Base-by-base conservation (phyloP, 139 green algal genomes). In the Chlorella vulgaris region DNA sequence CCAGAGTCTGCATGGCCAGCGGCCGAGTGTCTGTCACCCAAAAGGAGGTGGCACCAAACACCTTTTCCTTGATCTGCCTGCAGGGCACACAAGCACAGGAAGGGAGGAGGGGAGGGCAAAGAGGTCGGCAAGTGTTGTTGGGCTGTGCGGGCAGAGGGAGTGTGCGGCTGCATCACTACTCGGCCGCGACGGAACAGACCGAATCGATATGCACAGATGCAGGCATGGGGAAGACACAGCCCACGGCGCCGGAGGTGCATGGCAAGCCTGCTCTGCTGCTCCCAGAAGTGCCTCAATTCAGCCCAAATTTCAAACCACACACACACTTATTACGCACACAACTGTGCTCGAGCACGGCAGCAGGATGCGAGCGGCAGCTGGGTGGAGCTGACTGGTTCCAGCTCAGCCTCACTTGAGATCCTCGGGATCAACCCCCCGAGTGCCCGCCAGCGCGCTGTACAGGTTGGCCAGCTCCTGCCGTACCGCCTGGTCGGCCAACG, bases 11-110 rank as follows among this genome's bases (percentile, higher is more conserved):
- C 47, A 84, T 79, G 24, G 84, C 81, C 53, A 79, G 53, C 35
- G 53, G 73, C 38, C 53, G 74, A 22, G 89, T 93, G 66, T 95
- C 93, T 2, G 93, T 98, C 7, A 98, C 90, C 90, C 91, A 98
- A 78, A 96, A 98, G 18, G 84, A 90, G 33, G 84, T 88, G 2
- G 89, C 88, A 13, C 91, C 90, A 90, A 98, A 98, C 38, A 92
- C 88, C 28, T 89, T 74, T 38, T 95, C 90, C 69, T 92, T 92
- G 38, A 96, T 83, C 36, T 81, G 61, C 75, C 90, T 90, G 35
- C 53, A n/a, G 53, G 47, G 47, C 47, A 24, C 47, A 55, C 58
- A 55, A 13, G 63, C 8, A 21, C 26, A 29, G n/a, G 28, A 19
- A 47, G 29, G 43, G 63, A 13, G n/a, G 60, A 8, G 33, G 33